These are phyloP conservation scores for Marchantia polymorpha DNA, from an alignment of 225 moss, liverwort and hornwort species.

Conservation along the genomic window DNA sequence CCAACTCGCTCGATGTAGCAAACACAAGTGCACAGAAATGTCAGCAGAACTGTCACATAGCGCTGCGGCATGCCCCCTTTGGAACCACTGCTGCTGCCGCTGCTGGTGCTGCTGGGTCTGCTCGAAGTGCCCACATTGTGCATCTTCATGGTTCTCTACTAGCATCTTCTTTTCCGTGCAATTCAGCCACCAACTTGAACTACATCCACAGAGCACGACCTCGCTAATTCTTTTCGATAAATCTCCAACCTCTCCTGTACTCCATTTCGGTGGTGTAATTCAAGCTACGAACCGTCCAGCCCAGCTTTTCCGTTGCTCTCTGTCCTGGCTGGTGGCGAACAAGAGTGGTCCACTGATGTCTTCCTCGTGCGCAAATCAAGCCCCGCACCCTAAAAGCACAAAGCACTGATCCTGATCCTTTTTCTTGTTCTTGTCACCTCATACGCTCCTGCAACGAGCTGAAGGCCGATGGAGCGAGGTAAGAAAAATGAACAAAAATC, in stretches of 20 bases:
- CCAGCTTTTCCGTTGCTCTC: background rate
- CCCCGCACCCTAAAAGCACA: background rate
- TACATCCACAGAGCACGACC: background rate
- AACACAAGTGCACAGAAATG: constrained; percentile 89
- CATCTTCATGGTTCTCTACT: constrained; percentile 3
- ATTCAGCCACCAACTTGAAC: background rate
- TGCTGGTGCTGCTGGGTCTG: constrained; percentile 3
- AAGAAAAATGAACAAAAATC: background rate
- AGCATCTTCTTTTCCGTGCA: constrained; percentile 7
- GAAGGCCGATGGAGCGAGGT: background rate
- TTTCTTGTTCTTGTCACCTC: background rate
- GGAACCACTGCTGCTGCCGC: constrained; percentile 29
- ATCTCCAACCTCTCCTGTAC: constrained; percentile 3
- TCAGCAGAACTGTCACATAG: constrained; percentile 82
- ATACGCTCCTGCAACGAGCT: background rate
- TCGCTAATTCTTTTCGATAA: background rate
- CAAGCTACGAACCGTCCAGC: background rate
- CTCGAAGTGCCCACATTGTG: constrained; percentile 4
- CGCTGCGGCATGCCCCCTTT: constrained; percentile 70
- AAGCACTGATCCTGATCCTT: background rate
- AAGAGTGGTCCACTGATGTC: background rate
- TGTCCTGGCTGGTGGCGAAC: background rate
- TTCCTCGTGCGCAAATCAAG: background rate
- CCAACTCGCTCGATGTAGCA: constrained; percentile 98
- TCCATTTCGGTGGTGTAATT: background rate